Evolutionary conservation across 169 alveolate species (phyloP).

Genomic region (Eimeria acervulina): DNA sequence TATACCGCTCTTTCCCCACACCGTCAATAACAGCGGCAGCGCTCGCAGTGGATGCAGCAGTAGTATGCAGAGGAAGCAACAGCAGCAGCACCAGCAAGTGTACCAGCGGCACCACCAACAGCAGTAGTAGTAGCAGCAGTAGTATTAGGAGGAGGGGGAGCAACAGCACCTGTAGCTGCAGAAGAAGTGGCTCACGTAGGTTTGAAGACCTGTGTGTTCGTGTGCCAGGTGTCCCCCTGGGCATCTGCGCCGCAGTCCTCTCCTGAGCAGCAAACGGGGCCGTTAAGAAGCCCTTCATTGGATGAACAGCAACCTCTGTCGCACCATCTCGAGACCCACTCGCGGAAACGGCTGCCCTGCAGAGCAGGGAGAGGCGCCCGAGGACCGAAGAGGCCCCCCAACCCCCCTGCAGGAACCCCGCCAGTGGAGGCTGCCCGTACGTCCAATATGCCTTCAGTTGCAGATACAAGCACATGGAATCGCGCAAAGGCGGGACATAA

Average conservation of each 20-base stretch:
- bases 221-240: conserved; percentile 10
- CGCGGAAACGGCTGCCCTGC: conserved; percentile 60
- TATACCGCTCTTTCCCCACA: background rate
- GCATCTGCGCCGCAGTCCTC: background rate
- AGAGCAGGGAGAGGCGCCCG: background rate
- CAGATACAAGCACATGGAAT: background rate
- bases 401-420: background rate
- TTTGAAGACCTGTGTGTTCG: conserved; percentile 35
- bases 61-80: background rate
- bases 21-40: background rate
- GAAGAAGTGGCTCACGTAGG: conserved; percentile 22
- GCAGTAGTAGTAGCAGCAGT: background rate
- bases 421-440: conserved; percentile 65
- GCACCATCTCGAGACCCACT: conserved; percentile 6
- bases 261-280: background rate
- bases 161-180: background rate
- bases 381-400: background rate
- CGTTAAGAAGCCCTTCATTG: background rate
- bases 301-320: conserved; percentile 15
- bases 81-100: background rate
- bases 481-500: background rate
- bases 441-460: conserved; percentile 19
- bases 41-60: background rate
- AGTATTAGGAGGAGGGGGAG: background rate
- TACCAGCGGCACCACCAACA: background rate